These are phyloP conservation scores for Aspergillus piperis DNA, from an alignment of 2,329 filamentous ascomycete species.

Conservation along the genomic window DNA sequence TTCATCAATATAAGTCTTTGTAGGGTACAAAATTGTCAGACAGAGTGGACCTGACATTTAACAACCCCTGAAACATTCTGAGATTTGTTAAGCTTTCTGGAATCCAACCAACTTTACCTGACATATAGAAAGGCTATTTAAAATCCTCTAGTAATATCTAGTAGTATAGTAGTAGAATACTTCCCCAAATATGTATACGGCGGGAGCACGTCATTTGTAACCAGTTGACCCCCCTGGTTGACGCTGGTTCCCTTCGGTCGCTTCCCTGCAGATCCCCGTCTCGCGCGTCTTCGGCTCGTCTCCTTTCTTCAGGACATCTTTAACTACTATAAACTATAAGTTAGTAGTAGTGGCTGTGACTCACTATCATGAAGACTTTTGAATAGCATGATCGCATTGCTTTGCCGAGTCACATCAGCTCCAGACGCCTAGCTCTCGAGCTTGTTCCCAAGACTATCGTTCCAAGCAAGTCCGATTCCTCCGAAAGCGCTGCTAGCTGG, in stretches of 20 bases:
- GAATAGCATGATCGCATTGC: not conserved
- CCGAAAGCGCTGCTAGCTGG: not conserved
- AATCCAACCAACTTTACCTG: not conserved
- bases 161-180: too few species aligned
- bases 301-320: not conserved
- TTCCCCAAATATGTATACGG: not conserved
- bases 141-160: too few species aligned
- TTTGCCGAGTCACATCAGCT: not conserved
- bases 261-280: constrained; percentile 16
- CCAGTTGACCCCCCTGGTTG: not conserved
- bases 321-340: too few species aligned
- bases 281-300: not conserved
- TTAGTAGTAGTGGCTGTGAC: too few species aligned
- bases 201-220: constrained; percentile 13
- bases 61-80: not conserved
- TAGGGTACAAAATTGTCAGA: too few species aligned
- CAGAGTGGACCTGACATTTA: not conserved
- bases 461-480: not conserved
- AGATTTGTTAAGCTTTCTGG: too few species aligned
- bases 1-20: too few species aligned
- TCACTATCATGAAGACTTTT: not conserved
- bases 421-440: not conserved
- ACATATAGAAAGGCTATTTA: not conserved
- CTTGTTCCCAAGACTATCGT: too few species aligned
- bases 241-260: constrained; percentile 7